Base-by-base conservation (phyloP, 2,329 filamentous ascomycete genomes). In the Penicillium sp. region DNA sequence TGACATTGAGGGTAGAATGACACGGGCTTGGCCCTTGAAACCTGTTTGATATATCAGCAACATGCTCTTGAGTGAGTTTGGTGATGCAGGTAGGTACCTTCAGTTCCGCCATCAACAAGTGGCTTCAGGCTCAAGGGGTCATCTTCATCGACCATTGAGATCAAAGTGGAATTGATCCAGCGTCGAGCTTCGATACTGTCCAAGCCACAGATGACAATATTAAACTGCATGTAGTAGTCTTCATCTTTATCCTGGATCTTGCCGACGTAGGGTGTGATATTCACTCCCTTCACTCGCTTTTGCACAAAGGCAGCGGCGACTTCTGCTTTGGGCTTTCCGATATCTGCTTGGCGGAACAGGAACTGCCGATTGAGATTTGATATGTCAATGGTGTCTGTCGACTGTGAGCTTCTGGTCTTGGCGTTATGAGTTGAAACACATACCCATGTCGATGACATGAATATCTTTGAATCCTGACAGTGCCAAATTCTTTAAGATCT, bases 361-460 rank as follows among this genome's bases (percentile, higher is more conserved):
- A 99, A 99, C 69, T 99, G 94, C 40, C 94, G 89, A 76, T 99
- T 99, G 22, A 99, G 83, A 73, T 99, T 99, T 49, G 92, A 97
- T 58, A 99, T 93, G 71, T 99, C 94, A 74, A 99, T 99, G 1
- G 93, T 99, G 75, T 99, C 92, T 91, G 63, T 38, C 5, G 5
- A 35, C 22, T n/a, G 24, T 53, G 37, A 42, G 55, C 38, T 24
- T 35, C 24, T 8, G 14, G n/a, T 13, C 26, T 13, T 43, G n/a
- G 14, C 9, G 24, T 22, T n/a, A 29, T 8, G 2, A 31, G 24
- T 48, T 20, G 29, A 38, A 16, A n/a, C 5, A 71, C 81, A 56
- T 76, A 89, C 89, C 90, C 94, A 99, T 99, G 77, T 99, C 94
- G 67, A 99, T 97, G 57, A 99, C 94, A 78, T 99, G 92, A 64